Percentiles rank a stretch among this genome's conserved stretches.
Conservation (phyloP, 352 stramenopile genomes). For the Phytopythium boreale region DNA sequence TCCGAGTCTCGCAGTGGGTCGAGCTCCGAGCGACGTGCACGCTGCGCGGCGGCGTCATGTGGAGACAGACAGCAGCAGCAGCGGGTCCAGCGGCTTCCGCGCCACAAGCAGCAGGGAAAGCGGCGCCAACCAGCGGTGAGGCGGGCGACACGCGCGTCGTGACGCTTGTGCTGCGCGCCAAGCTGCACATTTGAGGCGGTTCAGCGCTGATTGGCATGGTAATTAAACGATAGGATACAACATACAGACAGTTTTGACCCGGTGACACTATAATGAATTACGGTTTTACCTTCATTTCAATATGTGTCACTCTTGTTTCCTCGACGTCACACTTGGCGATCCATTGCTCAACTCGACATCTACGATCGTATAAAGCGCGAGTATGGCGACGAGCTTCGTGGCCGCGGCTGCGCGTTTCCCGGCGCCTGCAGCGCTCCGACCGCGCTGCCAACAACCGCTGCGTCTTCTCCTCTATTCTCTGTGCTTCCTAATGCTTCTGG, state of each 20-base stretch:
- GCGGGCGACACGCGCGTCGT: conserved; percentile 2
- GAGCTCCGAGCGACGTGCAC: conserved; percentile 37
- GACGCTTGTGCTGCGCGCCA: conserved; percentile 1
- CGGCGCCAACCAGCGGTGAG: not conserved
- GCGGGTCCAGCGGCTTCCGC: conserved; percentile 1
- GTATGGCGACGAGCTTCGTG: not conserved
- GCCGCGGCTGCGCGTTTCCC: not conserved
- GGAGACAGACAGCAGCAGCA: conserved; percentile 18
- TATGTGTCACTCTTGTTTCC: not conserved
- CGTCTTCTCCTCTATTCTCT: not conserved
- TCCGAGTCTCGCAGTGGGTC: conserved; percentile 37
- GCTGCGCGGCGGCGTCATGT: conserved; percentile 36
- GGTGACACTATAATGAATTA: not conserved
- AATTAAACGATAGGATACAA: conserved; percentile 3
- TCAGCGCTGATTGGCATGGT: not conserved
- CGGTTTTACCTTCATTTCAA: not conserved
- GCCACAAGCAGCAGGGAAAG: not conserved
- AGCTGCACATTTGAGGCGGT: conserved; percentile 1
- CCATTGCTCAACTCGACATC: too few relatives aligned
- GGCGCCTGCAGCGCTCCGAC: not conserved
- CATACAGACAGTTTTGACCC: conserved; percentile 3
- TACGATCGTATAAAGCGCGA: not conserved
- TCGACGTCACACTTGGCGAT: not conserved
- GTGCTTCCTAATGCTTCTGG: conserved; percentile 9
- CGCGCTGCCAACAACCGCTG: not conserved